Percentiles rank a stretch among this genome's conserved stretches.
These are phyloP conservation scores for Sarocladium strictum DNA, from an alignment of 2,329 filamentous ascomycete genomes.

Conservation along the genomic window DNA sequence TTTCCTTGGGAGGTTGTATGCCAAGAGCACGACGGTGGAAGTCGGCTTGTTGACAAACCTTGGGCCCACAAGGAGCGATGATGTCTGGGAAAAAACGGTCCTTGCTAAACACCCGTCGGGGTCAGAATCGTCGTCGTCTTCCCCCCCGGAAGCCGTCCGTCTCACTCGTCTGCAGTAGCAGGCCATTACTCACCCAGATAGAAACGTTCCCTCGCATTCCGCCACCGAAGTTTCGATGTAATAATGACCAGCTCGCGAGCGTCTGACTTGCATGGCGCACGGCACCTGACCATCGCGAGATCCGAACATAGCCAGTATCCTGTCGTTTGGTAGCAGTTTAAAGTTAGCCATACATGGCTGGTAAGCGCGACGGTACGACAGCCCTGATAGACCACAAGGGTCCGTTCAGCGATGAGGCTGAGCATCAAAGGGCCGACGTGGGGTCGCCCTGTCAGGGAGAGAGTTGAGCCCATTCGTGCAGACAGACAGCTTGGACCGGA, in stretches of 20 bases:
- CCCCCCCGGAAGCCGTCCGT: too few species aligned
- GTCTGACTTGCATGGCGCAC: not conserved
- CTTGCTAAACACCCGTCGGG: not conserved
- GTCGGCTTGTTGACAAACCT: not conserved
- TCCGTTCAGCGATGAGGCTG: not conserved
- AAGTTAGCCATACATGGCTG: not conserved
- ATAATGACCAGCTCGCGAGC: not conserved
- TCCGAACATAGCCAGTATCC: not conserved
- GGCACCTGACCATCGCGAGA: not conserved
- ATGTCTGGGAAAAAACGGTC: not conserved
- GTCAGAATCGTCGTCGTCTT: not conserved
- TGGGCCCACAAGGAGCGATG: not conserved
- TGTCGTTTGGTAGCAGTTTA: not conserved
- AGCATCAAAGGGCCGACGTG: slow-evolving; percentile 1
- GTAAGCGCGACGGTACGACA: too few species aligned
- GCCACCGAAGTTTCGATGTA: not conserved
- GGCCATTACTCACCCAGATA: not conserved
- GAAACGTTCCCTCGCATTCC: not conserved
- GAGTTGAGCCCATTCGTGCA: not conserved
- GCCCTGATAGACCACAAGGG: not conserved
- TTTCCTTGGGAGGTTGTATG: too few species aligned
- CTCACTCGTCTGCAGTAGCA: too few species aligned
- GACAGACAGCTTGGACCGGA: not conserved
- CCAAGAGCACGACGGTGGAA: not conserved
- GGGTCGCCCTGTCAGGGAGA: not conserved